These are phyloP conservation scores for Penicillium oxalicum DNA, from an alignment of 2,329 filamentous ascomycete species.

Conservation along the genomic window DNA sequence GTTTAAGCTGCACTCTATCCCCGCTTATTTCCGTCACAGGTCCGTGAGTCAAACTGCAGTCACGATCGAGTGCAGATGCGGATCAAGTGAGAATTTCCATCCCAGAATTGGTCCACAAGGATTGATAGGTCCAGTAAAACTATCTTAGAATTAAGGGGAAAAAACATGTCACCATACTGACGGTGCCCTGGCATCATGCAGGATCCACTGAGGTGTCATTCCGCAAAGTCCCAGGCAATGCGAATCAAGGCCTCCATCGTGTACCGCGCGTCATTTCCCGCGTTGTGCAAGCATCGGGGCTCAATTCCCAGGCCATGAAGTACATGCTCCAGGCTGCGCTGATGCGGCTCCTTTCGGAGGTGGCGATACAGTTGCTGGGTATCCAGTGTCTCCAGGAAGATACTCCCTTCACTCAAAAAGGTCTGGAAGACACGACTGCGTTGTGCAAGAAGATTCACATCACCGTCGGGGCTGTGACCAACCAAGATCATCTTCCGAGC, in stretches of 20 bases:
- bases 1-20: too few species aligned
- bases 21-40: too few species aligned
- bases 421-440: neutral
- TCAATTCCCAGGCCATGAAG: slow-evolving; percentile 59
- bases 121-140: too few species aligned
- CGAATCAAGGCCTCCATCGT: slow-evolving; percentile 68
- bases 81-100: too few species aligned
- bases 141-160: too few species aligned
- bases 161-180: too few species aligned
- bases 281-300: slow-evolving; percentile 71
- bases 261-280: slow-evolving; percentile 76
- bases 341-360: slow-evolving; percentile 49
- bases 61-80: too few species aligned
- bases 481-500: neutral
- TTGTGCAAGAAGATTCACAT: neutral
- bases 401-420: neutral
- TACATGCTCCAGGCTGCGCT: slow-evolving; percentile 54
- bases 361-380: slow-evolving; percentile 54
- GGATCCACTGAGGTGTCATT: neutral
- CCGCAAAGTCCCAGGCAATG: slow-evolving; percentile 32
- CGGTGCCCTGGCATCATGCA: too few species aligned
- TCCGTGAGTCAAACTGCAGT: too few species aligned
- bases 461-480: neutral
- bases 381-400: neutral
- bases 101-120: too few species aligned